Conservation (phyloP, 2,329 filamentous ascomycete species). For the Stromatinia cepivora region DNA sequence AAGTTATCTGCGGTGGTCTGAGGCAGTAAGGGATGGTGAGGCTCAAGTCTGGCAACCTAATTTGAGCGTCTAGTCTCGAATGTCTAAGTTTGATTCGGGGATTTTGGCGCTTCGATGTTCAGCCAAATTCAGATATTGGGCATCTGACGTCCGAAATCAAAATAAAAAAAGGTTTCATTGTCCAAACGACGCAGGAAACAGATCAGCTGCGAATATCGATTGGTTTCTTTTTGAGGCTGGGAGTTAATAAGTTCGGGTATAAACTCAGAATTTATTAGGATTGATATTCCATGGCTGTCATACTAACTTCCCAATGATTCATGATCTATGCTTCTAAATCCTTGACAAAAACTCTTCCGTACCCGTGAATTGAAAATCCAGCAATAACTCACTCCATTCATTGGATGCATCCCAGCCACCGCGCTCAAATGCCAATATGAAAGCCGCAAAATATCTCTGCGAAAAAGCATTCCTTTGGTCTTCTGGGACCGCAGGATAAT, state of each 20-base stretch:
- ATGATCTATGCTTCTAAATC: conserved; percentile 29
- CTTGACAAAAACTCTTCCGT: conserved; percentile 46
- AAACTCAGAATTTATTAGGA: not conserved
- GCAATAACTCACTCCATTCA: conserved; percentile 48
- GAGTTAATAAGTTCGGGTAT: not conserved
- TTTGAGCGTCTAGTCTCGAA: not conserved
- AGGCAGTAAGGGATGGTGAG: not conserved
- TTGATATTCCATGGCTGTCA: not conserved
- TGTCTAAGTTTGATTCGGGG: no score
- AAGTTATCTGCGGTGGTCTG: not conserved
- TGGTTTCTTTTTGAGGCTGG: not conserved
- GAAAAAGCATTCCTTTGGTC: conserved; percentile 36
- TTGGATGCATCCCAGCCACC: conserved; percentile 48
- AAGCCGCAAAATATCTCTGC: conserved; percentile 45
- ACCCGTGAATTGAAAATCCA: conserved; percentile 46
- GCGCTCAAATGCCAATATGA: conserved; percentile 45
- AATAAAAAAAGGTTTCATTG: no score
- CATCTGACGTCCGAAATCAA: no score
- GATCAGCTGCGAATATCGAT: not conserved
- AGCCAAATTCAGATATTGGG: no score
- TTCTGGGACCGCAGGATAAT: conserved; percentile 41
- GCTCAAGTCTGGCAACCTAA: not conserved
- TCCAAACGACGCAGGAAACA: not conserved
- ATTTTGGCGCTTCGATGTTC: no score
- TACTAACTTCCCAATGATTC: no score